These are phyloP conservation scores for Priceomyces fermenticarens DNA, from an alignment of 805 yeast genomes.

Conservation along the genomic window DNA sequence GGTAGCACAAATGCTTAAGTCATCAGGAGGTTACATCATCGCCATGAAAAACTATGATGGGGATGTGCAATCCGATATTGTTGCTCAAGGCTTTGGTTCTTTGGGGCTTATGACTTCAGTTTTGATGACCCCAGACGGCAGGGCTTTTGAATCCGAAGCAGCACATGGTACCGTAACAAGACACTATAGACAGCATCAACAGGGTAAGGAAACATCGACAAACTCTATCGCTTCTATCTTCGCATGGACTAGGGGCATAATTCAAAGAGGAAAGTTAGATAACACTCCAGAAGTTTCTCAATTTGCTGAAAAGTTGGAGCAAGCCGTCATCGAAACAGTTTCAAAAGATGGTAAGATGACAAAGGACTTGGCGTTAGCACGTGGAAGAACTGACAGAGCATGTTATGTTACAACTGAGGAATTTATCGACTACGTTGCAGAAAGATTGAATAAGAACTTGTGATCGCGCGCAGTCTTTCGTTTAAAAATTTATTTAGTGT, in stretches of 20 bases:
- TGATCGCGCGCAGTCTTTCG: slow-evolving; percentile 1
- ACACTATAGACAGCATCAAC: slow-evolving; percentile 93
- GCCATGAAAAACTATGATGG: slow-evolving; percentile 98
- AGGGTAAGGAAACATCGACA: slow-evolving; percentile 95
- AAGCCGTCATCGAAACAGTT: slow-evolving; percentile 85
- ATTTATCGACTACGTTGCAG: slow-evolving; percentile 78
- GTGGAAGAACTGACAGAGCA: slow-evolving; percentile 80
- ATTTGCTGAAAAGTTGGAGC: slow-evolving; percentile 77
- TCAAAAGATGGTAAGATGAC: slow-evolving; percentile 86
- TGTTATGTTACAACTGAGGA: slow-evolving; percentile 89
- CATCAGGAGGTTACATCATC: slow-evolving; percentile 90
- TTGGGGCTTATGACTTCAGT: slow-evolving; percentile 96
- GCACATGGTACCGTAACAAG: slow-evolving; percentile 99
- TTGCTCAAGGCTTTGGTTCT: slow-evolving; percentile 97
- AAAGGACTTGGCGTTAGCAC: slow-evolving; percentile 88
- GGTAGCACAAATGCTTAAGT: slow-evolving; percentile 98
- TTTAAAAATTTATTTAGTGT: background rate
- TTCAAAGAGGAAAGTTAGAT: slow-evolving; percentile 90
- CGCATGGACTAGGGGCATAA: slow-evolving; percentile 94
- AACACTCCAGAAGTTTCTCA: slow-evolving; percentile 77
- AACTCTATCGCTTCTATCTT: slow-evolving; percentile 96
- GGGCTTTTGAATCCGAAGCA: slow-evolving; percentile 93
- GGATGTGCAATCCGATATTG: slow-evolving; percentile 94
- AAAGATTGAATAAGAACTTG: slow-evolving; percentile 48
- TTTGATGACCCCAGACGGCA: slow-evolving; percentile 95